Evolutionary conservation across 192 early-diverging fungal genomes (phyloP), one percentile per base, ranked within the genome.

Genomic region (Coemansia sp.): DNA sequence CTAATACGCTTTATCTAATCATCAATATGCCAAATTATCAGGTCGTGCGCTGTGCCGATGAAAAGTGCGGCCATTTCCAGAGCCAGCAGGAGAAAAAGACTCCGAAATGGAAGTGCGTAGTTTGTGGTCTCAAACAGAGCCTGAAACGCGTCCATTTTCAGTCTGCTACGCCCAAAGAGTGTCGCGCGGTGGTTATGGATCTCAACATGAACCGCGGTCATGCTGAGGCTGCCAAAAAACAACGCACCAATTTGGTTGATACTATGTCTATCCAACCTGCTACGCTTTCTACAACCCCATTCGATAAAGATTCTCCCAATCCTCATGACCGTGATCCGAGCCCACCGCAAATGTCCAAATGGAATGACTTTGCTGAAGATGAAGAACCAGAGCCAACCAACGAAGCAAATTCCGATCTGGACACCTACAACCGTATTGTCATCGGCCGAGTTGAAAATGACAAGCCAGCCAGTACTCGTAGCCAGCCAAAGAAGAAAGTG

Each of bases 51-150:
- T 83, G 82, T 38, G 77, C 76, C 32, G 61, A 23, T 35, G 77
- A 79, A 29, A 12, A 54, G 24, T 83, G 82, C 61, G 65, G 55
- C 38, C 75, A 74, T 19, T 78, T 69, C 49, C 82, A 83, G 52
- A 74, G 57, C 24, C 82, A 83, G 48, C 82, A 83, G 32, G 69
- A 75, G n/a, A 83, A 83, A 54, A 83, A 79, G 22, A 22, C 66
- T 1, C 29, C 22, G 24, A 83, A 80, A 13, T 83, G 82, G 82
- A 43, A 57, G 38, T 83, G 82, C 29, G 78, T 80, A 1, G 82
- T 80, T 8, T 83, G 82, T 13, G 70, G 77, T 1, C 66, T 79
- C 3, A 75, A 75, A 60, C 82, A 83, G 49, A 75, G 73, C 27
- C 35, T 79, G 18, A 61, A 56, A 53, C 66, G 68, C 32, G 82